A percentile compares a stretch with the other conserved stretches of the same genome.
Conservation (phyloP, 2,329 filamentous ascomycete species). For the Aspergillus fijiensis region DNA sequence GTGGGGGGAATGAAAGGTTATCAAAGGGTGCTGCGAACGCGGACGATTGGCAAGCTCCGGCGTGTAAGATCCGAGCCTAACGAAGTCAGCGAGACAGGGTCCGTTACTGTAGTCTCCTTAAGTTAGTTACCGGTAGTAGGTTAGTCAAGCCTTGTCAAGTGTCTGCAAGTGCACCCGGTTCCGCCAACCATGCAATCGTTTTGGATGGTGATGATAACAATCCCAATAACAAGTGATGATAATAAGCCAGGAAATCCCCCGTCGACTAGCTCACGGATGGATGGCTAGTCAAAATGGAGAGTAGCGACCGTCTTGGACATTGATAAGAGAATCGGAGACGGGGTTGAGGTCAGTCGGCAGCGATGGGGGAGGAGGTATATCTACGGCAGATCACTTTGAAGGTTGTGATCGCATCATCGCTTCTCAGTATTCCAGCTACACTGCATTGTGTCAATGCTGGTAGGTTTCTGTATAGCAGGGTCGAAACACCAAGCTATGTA, state of each 20-base stretch:
- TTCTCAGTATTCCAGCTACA: not conserved
- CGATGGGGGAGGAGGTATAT: not conserved
- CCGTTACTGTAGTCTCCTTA: not conserved
- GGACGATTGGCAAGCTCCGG: slow-evolving; percentile 1
- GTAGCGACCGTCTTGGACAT: not conserved
- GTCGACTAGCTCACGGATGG: not conserved
- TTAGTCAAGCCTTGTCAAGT: slow-evolving; percentile 3
- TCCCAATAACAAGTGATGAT: not conserved
- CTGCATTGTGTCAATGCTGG: not conserved
- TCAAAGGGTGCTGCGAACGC: not conserved
- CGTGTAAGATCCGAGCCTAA: not conserved
- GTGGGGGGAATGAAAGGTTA: not conserved
- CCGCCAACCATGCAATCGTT: not conserved
- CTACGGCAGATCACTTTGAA: not conserved
- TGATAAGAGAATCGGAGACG: not conserved
- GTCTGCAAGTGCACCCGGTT: not conserved
- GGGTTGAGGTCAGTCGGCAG: not conserved
- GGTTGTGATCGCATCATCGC: not conserved
- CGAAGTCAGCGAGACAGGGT: not conserved
- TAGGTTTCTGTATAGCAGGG: not conserved
- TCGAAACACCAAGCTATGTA: not conserved
- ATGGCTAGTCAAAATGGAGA: not conserved
- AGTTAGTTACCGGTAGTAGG: no score
- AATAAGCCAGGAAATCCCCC: slow-evolving; percentile 1
- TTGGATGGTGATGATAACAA: not conserved